Conservation (phyloP, 768 basidiomycete genomes). For the Floccularia luteovirens region DNA sequence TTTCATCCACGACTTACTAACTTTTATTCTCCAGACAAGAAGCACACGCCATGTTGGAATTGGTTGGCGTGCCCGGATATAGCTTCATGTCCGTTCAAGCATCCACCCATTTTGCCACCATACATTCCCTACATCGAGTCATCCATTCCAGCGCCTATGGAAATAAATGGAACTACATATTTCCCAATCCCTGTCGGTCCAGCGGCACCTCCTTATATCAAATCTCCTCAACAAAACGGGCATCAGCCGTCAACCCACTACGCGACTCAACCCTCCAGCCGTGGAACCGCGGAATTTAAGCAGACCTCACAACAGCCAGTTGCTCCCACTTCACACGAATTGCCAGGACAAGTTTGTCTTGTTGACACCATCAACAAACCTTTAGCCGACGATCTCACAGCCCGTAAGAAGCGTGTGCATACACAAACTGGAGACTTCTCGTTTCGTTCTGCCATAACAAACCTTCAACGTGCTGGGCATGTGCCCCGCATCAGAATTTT, state of each 20-base stretch:
- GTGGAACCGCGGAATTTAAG: no score
- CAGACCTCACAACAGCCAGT: no score
- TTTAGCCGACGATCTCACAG: no score
- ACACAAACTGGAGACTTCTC: no score
- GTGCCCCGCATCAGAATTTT: no score
- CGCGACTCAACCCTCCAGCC: no score
- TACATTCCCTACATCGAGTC: neutral
- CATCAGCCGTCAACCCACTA: neutral
- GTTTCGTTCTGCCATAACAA: no score
- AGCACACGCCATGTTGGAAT: slow-evolving; percentile 24
- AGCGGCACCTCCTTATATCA: neutral
- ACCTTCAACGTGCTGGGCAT: no score
- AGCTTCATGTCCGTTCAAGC: slow-evolving; percentile 19
- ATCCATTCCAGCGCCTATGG: slow-evolving; percentile 2
- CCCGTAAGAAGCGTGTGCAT: no score
- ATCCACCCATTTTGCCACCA: slow-evolving; percentile 8
- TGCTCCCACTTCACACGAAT: no score
- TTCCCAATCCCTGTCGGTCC: slow-evolving; percentile 3
- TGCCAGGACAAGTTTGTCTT: no score
- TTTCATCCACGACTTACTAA: neutral
- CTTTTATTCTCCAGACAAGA: slow-evolving; percentile 15
- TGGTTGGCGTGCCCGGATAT: slow-evolving; percentile 21
- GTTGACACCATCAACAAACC: no score
- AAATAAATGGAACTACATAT: slow-evolving; percentile 9
- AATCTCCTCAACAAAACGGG: neutral